phyloP scores from a whole-genome alignment of 2,329 filamentous ascomycete genomes.

The Aspergillus tubingensis region DNA sequence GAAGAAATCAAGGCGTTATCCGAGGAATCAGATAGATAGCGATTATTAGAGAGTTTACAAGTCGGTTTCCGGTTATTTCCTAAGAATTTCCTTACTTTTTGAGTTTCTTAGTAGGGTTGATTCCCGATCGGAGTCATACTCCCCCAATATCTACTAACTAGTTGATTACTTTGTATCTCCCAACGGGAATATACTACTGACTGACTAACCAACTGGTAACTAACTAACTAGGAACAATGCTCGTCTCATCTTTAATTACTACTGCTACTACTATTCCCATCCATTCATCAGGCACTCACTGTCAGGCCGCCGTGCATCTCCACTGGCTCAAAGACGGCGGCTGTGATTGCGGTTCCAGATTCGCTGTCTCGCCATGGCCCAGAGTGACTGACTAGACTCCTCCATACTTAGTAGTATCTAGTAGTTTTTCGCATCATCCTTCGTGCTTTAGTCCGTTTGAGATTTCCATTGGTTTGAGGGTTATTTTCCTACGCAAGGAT shows the following conservation, averaged over 20 bases:
- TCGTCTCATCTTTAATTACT: neutral
- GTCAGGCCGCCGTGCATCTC: constrained; percentile 31
- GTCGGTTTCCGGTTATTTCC: too few species aligned
- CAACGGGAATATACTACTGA: too few species aligned
- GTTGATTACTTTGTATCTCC: too few species aligned
- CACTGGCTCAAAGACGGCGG: constrained; percentile 4
- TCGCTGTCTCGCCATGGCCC: neutral
- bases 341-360: constrained; percentile 6
- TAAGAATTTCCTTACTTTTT: too few species aligned
- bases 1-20: neutral
- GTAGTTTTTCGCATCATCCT: neutral
- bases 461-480: neutral
- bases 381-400: too few species aligned
- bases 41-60: too few species aligned
- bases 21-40: neutral
- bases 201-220: too few species aligned
- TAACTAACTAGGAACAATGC: neutral
- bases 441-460: neutral
- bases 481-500: constrained; percentile 1
- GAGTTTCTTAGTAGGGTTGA: neutral
- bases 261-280: neutral
- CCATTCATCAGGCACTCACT: constrained; percentile 25
- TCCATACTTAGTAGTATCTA: too few species aligned
- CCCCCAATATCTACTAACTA: neutral
- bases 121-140: neutral